Evolutionary conservation across 768 basidiomycete species (phyloP).

Genomic region (Macrocybe gigantea): DNA sequence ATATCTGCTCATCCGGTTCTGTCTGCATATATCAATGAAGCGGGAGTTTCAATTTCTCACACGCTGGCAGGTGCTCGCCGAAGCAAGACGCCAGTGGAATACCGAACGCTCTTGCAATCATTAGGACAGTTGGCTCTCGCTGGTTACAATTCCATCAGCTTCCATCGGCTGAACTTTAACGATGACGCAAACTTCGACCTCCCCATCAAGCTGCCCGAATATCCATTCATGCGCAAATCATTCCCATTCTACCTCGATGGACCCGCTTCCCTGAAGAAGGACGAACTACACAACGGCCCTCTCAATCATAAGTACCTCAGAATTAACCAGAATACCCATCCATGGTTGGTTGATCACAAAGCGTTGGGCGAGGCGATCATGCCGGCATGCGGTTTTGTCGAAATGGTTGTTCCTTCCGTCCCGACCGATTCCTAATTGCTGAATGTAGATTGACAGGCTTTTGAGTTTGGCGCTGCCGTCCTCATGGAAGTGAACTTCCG

Average conservation of each 20-base stretch:
- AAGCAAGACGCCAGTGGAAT: slow-evolving; percentile 16
- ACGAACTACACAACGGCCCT: slow-evolving; percentile 25
- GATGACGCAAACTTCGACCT: slow-evolving; percentile 7
- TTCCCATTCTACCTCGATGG: slow-evolving; percentile 13
- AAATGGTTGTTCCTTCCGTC: slow-evolving; percentile 23
- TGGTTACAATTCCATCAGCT: slow-evolving; percentile 25
- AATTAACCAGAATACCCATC: slow-evolving; percentile 29
- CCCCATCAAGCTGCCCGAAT: slow-evolving; percentile 10
- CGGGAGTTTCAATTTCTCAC: slow-evolving; percentile 15
- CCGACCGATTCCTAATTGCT: neutral
- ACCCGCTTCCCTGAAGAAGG: neutral
- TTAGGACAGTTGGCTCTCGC: slow-evolving; percentile 21
- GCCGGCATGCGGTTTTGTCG: slow-evolving; percentile 38
- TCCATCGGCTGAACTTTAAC: slow-evolving; percentile 21
- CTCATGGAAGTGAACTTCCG: slow-evolving; percentile 14
- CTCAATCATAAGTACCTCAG: slow-evolving; percentile 28
- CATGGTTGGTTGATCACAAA: slow-evolving; percentile 36
- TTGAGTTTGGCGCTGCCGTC: slow-evolving; percentile 25
- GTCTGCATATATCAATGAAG: slow-evolving; percentile 21
- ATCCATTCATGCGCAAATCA: slow-evolving; percentile 24
- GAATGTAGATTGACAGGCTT: slow-evolving; percentile 16
- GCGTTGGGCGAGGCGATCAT: slow-evolving; percentile 39
- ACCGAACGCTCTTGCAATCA: slow-evolving; percentile 14
- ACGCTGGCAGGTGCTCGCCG: slow-evolving; percentile 21
- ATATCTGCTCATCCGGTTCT: slow-evolving; percentile 34